phyloP scores from a whole-genome alignment of 2,329 filamentous ascomycete species.

The Neonectria ditissima region DNA sequence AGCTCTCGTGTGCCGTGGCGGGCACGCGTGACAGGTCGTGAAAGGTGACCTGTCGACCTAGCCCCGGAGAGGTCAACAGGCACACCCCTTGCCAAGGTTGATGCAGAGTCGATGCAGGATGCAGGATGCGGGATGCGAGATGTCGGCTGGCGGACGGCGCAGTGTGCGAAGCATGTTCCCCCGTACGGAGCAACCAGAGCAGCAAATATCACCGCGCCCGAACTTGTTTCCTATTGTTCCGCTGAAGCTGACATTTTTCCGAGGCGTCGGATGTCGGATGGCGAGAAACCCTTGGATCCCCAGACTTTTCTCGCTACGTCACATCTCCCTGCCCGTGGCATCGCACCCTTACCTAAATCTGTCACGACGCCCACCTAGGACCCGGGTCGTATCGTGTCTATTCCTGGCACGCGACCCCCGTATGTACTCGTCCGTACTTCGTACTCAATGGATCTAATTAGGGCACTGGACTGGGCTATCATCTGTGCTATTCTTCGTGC shows the following conservation, averaged over 20 bases:
- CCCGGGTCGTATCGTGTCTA: slow-evolving; percentile 19
- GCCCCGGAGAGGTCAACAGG: neutral
- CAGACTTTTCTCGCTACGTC: slow-evolving; percentile 4
- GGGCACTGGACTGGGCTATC: neutral
- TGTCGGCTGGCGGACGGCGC: slow-evolving; percentile 12
- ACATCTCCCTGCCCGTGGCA: neutral
- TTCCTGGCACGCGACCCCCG: slow-evolving; percentile 16
- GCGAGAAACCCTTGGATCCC: slow-evolving; percentile 16
- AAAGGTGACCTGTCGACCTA: slow-evolving; percentile 2
- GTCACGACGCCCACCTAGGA: slow-evolving; percentile 13
- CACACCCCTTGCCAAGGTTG: slow-evolving; percentile 3
- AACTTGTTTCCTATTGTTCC: slow-evolving; percentile 6
- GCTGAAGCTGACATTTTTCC: slow-evolving; percentile 6
- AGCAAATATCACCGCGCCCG: neutral
- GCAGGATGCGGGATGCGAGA: slow-evolving; percentile 18
- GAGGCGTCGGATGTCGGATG: slow-evolving; percentile 1
- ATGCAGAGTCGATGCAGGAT: slow-evolving; percentile 14
- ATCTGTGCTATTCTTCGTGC: neutral
- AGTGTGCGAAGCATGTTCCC: neutral
- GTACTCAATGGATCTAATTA: slow-evolving; percentile 17
- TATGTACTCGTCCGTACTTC: slow-evolving; percentile 25
- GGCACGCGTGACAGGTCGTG: slow-evolving; percentile 15
- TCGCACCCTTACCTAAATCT: slow-evolving; percentile 4
- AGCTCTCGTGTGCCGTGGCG: slow-evolving; percentile 13
- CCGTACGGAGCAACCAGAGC: neutral